Percentiles rank a stretch among this genome's conserved stretches.
Evolutionary conservation across 495 filamentous ascomycete genomes (phyloP).

Genomic region (Trichoderma reesei): DNA sequence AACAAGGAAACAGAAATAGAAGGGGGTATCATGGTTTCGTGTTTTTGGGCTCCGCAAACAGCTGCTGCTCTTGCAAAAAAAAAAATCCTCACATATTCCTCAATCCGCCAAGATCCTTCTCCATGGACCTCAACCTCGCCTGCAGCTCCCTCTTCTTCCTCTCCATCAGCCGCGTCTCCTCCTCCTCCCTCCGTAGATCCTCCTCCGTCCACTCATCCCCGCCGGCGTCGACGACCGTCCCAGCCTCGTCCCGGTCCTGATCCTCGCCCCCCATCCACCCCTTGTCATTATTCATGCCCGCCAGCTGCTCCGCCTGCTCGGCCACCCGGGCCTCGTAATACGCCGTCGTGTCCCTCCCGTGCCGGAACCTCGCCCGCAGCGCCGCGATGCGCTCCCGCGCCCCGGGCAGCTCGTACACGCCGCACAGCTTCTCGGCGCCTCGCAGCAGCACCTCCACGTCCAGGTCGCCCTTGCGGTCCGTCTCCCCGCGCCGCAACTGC

Average conservation of each 20-base stretch:
- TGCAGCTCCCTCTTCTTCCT: conserved; percentile 67
- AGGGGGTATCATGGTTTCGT: not conserved
- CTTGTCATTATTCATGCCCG: conserved; percentile 60
- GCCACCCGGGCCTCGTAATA: conserved; percentile 73
- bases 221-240: conserved; percentile 27
- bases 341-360: conserved; percentile 62
- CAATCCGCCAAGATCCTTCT: conserved; percentile 65
- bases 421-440: conserved; percentile 84
- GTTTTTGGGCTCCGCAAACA: conserved; percentile 17
- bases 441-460: conserved; percentile 78
- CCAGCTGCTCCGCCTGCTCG: conserved; percentile 64
- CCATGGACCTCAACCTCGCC: conserved; percentile 67
- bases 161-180: conserved; percentile 69
- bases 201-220: conserved; percentile 55
- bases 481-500: conserved; percentile 54
- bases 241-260: conserved; percentile 27
- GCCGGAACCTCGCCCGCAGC: conserved; percentile 60
- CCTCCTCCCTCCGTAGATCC: conserved; percentile 66
- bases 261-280: conserved; percentile 35
- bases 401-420: conserved; percentile 77
- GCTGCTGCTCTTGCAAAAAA: not conserved
- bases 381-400: conserved; percentile 68
- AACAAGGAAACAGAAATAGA: no score
- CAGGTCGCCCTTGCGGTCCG: conserved; percentile 52
- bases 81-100: conserved; percentile 28